Evolutionary conservation across 2,329 filamentous ascomycete species (phyloP).

Genomic region (Venturia carpophila): DNA sequence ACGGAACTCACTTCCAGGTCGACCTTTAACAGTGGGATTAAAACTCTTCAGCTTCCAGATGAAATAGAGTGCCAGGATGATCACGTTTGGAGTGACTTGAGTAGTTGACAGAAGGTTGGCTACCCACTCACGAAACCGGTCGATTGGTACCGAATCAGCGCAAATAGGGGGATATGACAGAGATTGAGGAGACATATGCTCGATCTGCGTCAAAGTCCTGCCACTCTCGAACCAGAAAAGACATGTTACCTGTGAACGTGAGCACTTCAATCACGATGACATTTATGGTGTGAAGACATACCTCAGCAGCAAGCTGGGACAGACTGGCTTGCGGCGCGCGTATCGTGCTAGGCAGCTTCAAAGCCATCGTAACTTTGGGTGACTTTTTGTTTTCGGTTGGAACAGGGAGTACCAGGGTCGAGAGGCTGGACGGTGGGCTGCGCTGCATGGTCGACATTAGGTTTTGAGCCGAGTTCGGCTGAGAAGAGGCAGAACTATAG

Average conservation of each 20-base stretch:
- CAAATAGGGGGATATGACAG: slow-evolving; percentile 41
- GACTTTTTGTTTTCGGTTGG: slow-evolving; percentile 12
- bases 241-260: slow-evolving; percentile 66
- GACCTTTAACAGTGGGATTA: slow-evolving; percentile 82
- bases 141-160: slow-evolving; percentile 64
- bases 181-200: slow-evolving; percentile 39
- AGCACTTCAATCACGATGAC: neutral
- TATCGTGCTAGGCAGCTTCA: slow-evolving; percentile 32
- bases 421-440: slow-evolving; percentile 4
- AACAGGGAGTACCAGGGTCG: slow-evolving; percentile 6
- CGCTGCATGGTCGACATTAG: neutral
- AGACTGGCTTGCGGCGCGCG: slow-evolving; percentile 33
- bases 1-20: slow-evolving; percentile 86
- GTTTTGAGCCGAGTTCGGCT: neutral
- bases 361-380: slow-evolving; percentile 20
- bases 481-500: neutral
- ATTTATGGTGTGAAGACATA: slow-evolving; percentile 18
- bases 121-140: slow-evolving; percentile 89
- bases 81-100: slow-evolving; percentile 92
- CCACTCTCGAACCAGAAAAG: slow-evolving; percentile 96
- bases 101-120: slow-evolving; percentile 84
- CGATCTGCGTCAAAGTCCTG: slow-evolving; percentile 66
- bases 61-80: slow-evolving; percentile 81
- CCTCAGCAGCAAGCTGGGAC: slow-evolving; percentile 35
- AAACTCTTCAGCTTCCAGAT: slow-evolving; percentile 87